A percentile compares a stretch with the other conserved stretches of the same genome.
Conservation (phyloP, 768 basidiomycete genomes). For the Peribolospora kevripleyi region DNA sequence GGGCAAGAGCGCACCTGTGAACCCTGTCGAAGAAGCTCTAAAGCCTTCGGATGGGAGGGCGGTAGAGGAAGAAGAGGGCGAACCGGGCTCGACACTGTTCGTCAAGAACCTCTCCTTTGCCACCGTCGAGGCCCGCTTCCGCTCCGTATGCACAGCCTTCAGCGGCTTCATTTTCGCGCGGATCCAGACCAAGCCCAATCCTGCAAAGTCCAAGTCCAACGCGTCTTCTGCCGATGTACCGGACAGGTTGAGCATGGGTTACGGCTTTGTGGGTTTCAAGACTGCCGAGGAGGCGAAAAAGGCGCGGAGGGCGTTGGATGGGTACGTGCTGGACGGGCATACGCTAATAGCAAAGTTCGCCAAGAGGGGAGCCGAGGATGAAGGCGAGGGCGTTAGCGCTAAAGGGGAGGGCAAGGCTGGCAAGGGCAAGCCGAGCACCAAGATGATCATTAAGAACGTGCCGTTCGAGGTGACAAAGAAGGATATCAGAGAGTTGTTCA, state of each 20-base stretch:
- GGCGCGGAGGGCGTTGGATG: conserved; percentile 52
- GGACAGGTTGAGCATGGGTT: conserved; percentile 67
- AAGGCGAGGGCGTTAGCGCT: conserved; percentile 21
- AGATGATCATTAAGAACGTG: conserved; percentile 94
- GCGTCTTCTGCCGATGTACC: conserved; percentile 32
- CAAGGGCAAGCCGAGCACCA: conserved; percentile 40
- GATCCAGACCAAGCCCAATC: neutral
- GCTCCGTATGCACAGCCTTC: conserved; percentile 42
- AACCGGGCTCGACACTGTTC: conserved; percentile 59
- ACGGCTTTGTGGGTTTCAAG: conserved; percentile 83
- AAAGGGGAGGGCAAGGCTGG: conserved; percentile 22
- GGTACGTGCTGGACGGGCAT: conserved; percentile 68
- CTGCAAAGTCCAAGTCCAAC: conserved; percentile 68
- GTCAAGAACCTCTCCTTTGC: conserved; percentile 86
- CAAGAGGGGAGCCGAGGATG: conserved; percentile 41
- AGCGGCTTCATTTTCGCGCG: conserved; percentile 66
- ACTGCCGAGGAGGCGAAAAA: conserved; percentile 44
- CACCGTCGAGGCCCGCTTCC: conserved; percentile 54
- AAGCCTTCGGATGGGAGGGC: conserved; percentile 8
- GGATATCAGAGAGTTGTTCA: conserved; percentile 69
- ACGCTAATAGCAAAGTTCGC: conserved; percentile 62
- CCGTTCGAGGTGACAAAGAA: conserved; percentile 90
- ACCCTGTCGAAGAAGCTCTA: conserved; percentile 19
- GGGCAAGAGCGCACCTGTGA: conserved; percentile 12
- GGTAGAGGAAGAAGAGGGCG: conserved; percentile 15